Conservation (phyloP, 2,329 filamentous ascomycete species). For the Calonectria pseudoturangicola region DNA sequence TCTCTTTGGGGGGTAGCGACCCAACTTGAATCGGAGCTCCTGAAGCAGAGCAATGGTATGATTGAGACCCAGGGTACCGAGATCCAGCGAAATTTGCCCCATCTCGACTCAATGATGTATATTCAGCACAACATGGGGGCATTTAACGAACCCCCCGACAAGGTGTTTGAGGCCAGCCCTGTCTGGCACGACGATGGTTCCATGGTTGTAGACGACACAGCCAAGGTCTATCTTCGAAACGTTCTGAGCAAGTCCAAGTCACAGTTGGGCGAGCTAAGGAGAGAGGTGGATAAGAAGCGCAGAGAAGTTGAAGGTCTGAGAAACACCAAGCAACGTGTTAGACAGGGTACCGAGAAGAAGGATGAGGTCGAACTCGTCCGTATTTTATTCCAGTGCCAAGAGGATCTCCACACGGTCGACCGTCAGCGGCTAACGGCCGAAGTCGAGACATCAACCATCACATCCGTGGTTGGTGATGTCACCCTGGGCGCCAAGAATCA, state of each 20-base stretch:
- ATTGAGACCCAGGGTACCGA: conserved; percentile 85
- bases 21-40: conserved; percentile 85
- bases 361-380: conserved; percentile 91
- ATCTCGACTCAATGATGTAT: conserved; percentile 98
- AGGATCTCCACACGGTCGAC: conserved; percentile 89
- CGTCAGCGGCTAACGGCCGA: conserved; percentile 90
- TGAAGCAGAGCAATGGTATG: conserved; percentile 83
- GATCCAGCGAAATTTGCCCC: conserved; percentile 90
- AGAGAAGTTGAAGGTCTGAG: conserved; percentile 89
- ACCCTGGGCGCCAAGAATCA: conserved; percentile 95
- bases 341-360: conserved; percentile 89
- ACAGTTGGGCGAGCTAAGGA: conserved; percentile 85
- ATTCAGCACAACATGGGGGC: conserved; percentile 89
- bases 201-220: conserved; percentile 90
- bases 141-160: conserved; percentile 90
- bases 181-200: conserved; percentile 96
- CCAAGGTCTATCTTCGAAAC: conserved; percentile 94
- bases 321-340: conserved; percentile 82
- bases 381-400: conserved; percentile 88
- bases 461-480: conserved; percentile 91
- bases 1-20: conserved; percentile 88
- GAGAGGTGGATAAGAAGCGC: conserved; percentile 89
- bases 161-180: conserved; percentile 93
- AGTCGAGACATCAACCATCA: conserved; percentile 94
- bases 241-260: conserved; percentile 92